Base-by-base conservation (phyloP, 306 rosid genomes). In the Glycine soja region DNA sequence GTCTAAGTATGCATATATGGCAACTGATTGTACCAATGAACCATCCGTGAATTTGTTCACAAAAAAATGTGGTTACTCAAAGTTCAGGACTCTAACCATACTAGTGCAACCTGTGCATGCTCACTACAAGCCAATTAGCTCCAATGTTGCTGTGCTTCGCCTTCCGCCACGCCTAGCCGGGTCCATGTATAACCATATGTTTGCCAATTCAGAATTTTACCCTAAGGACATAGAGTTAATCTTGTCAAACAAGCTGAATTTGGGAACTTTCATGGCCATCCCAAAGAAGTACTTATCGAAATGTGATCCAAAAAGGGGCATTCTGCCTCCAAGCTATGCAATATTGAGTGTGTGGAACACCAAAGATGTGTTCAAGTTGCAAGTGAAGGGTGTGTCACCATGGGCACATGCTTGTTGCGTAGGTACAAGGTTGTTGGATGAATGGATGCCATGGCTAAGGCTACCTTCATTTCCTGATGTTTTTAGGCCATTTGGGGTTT, bases 331-430 rank as follows among this genome's bases (percentile, higher is more conserved):
- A 46, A 86, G 80, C 74, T 95, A 78, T 77, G 97, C 98, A 16
- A 69, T 95, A 38, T 64, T 91, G 45, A 95, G 99, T 68, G 90
- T 95, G 81, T 95, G 99, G 99, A 95, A 93, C 86, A 89, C 97
- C 0, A 95, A 93, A 15, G 95, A 95, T 76, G 97, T 95, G 83
- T 93, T 88, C 85, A 93, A 88, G 68, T 80, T 95, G 77, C 93
- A 95, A 79, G 85, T 93, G 57, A 91, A 87, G 82, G 99, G 98
- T 3, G 89, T 86, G 47, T 93, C 99, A 9, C 81, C 85, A 51
- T 16, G 91, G 30, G 68, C 90, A 34, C 89, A 88, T 10, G 90
- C 91, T 0, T 90, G 90, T 40, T 95, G 97, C 57, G 88, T 78
- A 72, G 97, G 92, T 8, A 90, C 93, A 48, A 89, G 97, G 84